Conservation (phyloP, 352 stramenopile species). For the Globisporangium perplexum region DNA sequence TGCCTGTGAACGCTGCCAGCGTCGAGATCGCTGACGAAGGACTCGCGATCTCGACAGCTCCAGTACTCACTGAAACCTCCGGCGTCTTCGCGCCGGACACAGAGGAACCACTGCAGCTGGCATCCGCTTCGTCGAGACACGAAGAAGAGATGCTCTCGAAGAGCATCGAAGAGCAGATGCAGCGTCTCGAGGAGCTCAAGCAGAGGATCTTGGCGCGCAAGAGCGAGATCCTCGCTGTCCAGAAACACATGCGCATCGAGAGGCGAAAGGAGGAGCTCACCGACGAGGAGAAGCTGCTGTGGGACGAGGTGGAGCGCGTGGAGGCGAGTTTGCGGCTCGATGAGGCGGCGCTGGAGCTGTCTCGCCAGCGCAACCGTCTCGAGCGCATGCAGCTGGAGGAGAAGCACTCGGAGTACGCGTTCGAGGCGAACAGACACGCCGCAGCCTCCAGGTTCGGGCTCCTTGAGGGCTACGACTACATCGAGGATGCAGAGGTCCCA, state of each 20-base stretch:
- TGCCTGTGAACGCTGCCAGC: neutral
- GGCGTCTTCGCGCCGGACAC: neutral
- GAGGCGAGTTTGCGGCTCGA: constrained; percentile 33
- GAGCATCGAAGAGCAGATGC: constrained; percentile 59
- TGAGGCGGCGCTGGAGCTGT: constrained; percentile 30
- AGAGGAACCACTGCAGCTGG: constrained; percentile 4
- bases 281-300: constrained; percentile 37
- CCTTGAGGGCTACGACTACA: constrained; percentile 28
- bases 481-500: constrained; percentile 16
- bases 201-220: constrained; percentile 36
- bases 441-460: neutral
- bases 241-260: constrained; percentile 49
- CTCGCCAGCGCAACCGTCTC: constrained; percentile 39
- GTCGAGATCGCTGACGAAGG: neutral
- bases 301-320: constrained; percentile 38
- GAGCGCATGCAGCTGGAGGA: constrained; percentile 37
- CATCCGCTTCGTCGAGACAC: constrained; percentile 8
- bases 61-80: neutral
- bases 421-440: neutral
- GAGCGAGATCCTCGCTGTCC: constrained; percentile 28
- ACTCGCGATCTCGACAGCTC: neutral
- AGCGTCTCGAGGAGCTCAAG: constrained; percentile 41
- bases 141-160: constrained; percentile 41
- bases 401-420: constrained; percentile 14
- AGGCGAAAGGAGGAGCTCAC: constrained; percentile 35